Base-by-base conservation (phyloP, 1,284 basidiomycete genomes). In the Leucoagaricus sp. region DNA sequence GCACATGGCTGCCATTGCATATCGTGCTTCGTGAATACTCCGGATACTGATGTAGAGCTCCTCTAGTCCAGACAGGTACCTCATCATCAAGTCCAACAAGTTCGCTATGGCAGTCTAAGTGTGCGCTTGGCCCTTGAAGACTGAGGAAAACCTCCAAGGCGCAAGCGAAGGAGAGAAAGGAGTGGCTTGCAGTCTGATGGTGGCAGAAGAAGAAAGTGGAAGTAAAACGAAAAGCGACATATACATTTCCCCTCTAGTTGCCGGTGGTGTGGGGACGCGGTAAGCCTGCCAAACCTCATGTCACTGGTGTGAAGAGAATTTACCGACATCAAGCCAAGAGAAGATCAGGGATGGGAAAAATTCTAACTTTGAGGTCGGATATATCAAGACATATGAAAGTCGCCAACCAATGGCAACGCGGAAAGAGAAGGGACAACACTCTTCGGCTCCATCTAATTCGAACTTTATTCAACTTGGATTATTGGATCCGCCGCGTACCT, bases 1-100 rank as follows among this genome's bases (percentile, higher is more conserved):
- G 23, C 63, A 63, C 60, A 67, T 62, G 5, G 68, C 68, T 3
- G 51, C 62, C 42, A 69, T 71, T 6, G 68, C 68, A 63, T 72
- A 73, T 33, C 69, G 64, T 4, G 66, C 67, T 49, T 70, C 65
- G 17, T 55, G 47, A 34, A 72, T 69, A 36, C 58, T 61, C 44
- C 61, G 48, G 40, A 64, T 33, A 56, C 55, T 60, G 19, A 38
- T 25, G n/a, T 52, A n/a, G 36, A 62, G 49, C 17, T 54, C 58
- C 25, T 55, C 29, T 5, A 55, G 23, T 9, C n/a, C n/a, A n/a
- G n/a, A n/a, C n/a, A n/a, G n/a, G n/a, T 44, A 10, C 17, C 8
- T 0, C 3, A 33, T 8, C 36, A 23, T 21, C 10, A n/a, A n/a
- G n/a, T 41, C 36, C 17, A 33, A 13, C 4, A 34, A 23, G 6